Base-by-base conservation (phyloP, 768 basidiomycete genomes). In the Lactarius vividus region DNA sequence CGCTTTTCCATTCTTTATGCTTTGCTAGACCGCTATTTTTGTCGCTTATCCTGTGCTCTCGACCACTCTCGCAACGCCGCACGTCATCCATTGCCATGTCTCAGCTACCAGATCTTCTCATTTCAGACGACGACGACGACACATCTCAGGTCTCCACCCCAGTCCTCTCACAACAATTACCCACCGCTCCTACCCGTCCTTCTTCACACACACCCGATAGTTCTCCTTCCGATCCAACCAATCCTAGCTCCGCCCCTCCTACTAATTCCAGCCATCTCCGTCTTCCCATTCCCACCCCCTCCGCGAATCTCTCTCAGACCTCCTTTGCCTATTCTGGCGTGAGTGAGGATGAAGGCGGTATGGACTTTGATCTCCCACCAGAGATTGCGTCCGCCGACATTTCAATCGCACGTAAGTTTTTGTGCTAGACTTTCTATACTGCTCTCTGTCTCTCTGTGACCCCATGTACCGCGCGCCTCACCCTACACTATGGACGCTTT, bases 351-450 rank as follows among this genome's bases (percentile, higher is more conserved):
- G 60, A 62, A 9, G 33, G 54, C 7, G 58, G 61, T 31, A 56
- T 67, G 9, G 70, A 69, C 40, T 69, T 70, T 53, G 54, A 70
- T 54, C 70, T 75, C n/a, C 75, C 74, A 2, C 68, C 74, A 1
- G 75, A 77, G 54, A 69, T 76, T 4, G 70, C 73, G 9, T 71
- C 70, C 40, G 76, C 75, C 11, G 76, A 77, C 65, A 71, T 77
- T 52, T 77, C 68, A 46, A 71, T 76, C 46, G 72, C 76, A 31
- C 72, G 76, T 75, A 62, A 74, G 75, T 75, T 57, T 67, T 67
- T 62, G 60, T 68, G 57, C 42, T 62, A 57, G 40, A 40, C 15
- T 61, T 49, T 61, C 31, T 58, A 20, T 39, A n/a, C 52, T 46
- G 18, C 64, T 53, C 44, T 3, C 20, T 40, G 63, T 49, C 31